Evolutionary conservation across 176 grass and related monocot species (phyloP).

Genomic region (Avena eriantha): DNA sequence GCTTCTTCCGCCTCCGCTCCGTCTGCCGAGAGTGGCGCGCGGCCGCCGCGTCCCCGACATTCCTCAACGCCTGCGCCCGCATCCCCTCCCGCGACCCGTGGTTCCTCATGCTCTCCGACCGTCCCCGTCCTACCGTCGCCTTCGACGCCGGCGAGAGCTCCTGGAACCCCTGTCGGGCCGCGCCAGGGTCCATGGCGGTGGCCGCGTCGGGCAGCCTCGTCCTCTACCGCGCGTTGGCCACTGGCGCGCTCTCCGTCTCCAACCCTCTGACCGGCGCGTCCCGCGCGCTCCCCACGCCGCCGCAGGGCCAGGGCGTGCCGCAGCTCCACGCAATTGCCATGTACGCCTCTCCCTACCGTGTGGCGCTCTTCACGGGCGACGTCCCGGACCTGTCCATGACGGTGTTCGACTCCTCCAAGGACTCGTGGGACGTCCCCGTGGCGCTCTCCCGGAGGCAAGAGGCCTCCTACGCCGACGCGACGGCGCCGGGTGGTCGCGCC

Average conservation of each 20-base stretch:
- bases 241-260: conserved; percentile 53
- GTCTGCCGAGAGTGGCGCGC: conserved; percentile 68
- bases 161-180: conserved; percentile 40
- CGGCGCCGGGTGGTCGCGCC: conserved; percentile 11
- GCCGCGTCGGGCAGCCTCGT: conserved; percentile 79
- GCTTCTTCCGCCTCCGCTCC: conserved; percentile 71
- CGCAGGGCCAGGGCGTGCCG: not conserved
- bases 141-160: conserved; percentile 42
- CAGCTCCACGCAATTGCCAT: conserved; percentile 78
- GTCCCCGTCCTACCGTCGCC: conserved; percentile 8
- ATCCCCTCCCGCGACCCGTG: conserved; percentile 45
- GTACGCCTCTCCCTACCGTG: conserved; percentile 54
- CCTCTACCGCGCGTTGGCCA: conserved; percentile 59
- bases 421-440: conserved; percentile 55
- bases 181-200: conserved; percentile 58
- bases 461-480: conserved; percentile 12
- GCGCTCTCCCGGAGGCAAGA: conserved; percentile 42
- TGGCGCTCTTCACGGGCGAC: conserved; percentile 67
- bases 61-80: conserved; percentile 64
- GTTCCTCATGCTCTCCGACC: conserved; percentile 37
- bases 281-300: conserved; percentile 60
- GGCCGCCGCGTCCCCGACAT: conserved; percentile 58
- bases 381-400: conserved; percentile 60
- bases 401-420: conserved; percentile 58
- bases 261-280: conserved; percentile 77